Evolutionary conservation across 2,329 filamentous ascomycete genomes (phyloP).

Genomic region (Zasmidium cellare): DNA sequence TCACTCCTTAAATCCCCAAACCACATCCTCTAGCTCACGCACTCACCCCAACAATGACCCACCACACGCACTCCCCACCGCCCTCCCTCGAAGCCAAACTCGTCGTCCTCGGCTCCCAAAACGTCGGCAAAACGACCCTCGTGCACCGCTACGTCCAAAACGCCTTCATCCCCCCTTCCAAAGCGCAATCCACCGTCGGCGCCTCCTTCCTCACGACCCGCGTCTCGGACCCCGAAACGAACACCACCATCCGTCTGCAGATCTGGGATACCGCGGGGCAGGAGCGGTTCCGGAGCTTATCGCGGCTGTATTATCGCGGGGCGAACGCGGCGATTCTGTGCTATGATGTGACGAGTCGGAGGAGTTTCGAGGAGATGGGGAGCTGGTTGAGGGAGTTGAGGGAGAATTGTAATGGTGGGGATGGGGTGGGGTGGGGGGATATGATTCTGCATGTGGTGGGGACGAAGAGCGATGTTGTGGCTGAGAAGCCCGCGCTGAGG

Average conservation of each 20-base stretch:
- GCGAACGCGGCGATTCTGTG: constrained; percentile 92
- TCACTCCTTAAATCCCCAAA: no score
- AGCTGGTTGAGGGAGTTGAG: constrained; percentile 64
- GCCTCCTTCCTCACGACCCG: constrained; percentile 64
- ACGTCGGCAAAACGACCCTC: constrained; percentile 77
- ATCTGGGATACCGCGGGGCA: constrained; percentile 98
- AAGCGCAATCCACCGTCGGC: constrained; percentile 50
- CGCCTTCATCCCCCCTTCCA: constrained; percentile 60
- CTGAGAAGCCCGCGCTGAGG: constrained; percentile 73
- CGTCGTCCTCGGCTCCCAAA: constrained; percentile 75
- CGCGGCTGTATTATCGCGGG: constrained; percentile 91
- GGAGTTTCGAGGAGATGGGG: constrained; percentile 89
- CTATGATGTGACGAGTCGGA: constrained; percentile 87
- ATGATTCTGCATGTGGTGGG: constrained; percentile 93
- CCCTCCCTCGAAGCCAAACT: constrained; percentile 75
- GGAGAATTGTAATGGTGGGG: constrained; percentile 38
- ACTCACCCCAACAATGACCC: constrained; percentile 2
- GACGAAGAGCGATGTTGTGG: constrained; percentile 88
- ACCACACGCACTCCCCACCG: constrained; percentile 18
- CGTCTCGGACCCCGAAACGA: constrained; percentile 73
- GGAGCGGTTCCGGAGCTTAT: constrained; percentile 92
- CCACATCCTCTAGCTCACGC: background rate
- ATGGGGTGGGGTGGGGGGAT: constrained; percentile 49
- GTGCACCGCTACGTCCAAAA: constrained; percentile 76
- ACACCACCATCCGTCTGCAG: constrained; percentile 84